Evolutionary conservation across 495 filamentous ascomycete genomes (phyloP).

Genomic region (Aspergillus mulundensis): DNA sequence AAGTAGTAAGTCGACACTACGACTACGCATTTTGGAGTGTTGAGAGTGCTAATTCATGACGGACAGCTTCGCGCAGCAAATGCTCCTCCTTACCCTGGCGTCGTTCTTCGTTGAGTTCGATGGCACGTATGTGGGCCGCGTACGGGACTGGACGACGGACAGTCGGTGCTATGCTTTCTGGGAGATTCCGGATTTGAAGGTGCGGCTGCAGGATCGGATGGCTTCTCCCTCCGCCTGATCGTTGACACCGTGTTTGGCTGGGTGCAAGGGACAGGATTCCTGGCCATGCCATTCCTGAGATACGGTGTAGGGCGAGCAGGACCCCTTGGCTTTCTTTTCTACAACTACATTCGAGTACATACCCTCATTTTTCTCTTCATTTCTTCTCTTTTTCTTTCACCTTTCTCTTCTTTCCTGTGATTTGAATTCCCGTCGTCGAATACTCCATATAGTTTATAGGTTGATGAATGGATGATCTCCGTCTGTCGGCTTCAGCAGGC

Average conservation of each 20-base stretch:
- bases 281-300: no score
- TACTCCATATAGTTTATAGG: background rate
- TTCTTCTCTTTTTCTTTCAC: background rate
- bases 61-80: slow-evolving; percentile 24
- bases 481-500: background rate
- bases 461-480: background rate
- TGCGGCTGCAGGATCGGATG: slow-evolving; percentile 10
- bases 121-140: slow-evolving; percentile 20
- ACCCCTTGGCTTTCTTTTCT: no score
- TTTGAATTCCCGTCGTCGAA: background rate
- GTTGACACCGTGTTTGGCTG: no score
- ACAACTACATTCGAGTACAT: background rate
- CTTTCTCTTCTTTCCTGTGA: background rate
- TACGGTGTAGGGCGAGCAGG: no score
- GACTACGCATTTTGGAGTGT: no score
- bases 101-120: slow-evolving; percentile 26
- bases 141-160: slow-evolving; percentile 25
- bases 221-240: background rate
- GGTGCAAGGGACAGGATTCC: no score
- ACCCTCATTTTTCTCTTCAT: background rate
- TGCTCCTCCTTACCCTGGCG: slow-evolving; percentile 23
- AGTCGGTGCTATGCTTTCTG: slow-evolving; percentile 27
- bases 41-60: no score
- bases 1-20: slow-evolving; percentile 17
- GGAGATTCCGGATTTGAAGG: slow-evolving; percentile 23